Conservation (phyloP, 2,329 filamentous ascomycete genomes). For the Hymenotorrendiella dingleyae region DNA sequence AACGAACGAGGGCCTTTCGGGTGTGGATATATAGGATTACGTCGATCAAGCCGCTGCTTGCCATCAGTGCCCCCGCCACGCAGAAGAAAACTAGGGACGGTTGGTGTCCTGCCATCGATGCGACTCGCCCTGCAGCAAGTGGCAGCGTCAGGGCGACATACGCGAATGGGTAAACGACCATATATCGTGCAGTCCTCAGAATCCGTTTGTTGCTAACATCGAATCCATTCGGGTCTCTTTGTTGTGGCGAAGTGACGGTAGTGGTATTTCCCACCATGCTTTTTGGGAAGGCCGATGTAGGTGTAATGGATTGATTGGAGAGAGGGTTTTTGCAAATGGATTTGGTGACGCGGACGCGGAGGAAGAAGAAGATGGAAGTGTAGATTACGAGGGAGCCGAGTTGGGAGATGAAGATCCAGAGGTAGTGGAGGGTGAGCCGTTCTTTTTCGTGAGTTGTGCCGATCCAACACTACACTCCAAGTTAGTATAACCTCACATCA, state of each 20-base stretch:
- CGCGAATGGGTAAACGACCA: slow-evolving; percentile 45
- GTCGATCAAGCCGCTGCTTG: slow-evolving; percentile 21
- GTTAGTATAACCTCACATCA: too few species aligned
- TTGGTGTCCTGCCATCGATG: slow-evolving; percentile 36
- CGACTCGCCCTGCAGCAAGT: slow-evolving; percentile 44
- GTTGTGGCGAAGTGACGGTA: slow-evolving; percentile 6
- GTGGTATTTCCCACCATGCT: slow-evolving; percentile 11
- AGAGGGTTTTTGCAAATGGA: slow-evolving; percentile 2
- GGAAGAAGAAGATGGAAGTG: slow-evolving; percentile 31
- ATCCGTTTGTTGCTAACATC: slow-evolving; percentile 15
- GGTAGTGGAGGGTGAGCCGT: slow-evolving; percentile 46
- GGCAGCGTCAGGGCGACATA: slow-evolving; percentile 46
- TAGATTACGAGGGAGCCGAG: slow-evolving; percentile 48
- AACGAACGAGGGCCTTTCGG: slow-evolving; percentile 18
- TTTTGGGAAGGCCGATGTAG: slow-evolving; percentile 1
- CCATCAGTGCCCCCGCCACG: slow-evolving; percentile 21
- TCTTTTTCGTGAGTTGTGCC: slow-evolving; percentile 38
- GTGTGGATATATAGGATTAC: slow-evolving; percentile 23
- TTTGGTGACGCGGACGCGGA: slow-evolving; percentile 18
- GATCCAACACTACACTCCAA: slow-evolving; percentile 44
- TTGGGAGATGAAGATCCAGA: slow-evolving; percentile 50
- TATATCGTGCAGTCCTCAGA: slow-evolving; percentile 39
- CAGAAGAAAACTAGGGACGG: slow-evolving; percentile 15
- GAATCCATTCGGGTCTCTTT: slow-evolving; percentile 13
- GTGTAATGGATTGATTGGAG: neutral